phyloP scores from a whole-genome alignment of 1,284 basidiomycete genomes.

The Fomes fomentarius region DNA sequence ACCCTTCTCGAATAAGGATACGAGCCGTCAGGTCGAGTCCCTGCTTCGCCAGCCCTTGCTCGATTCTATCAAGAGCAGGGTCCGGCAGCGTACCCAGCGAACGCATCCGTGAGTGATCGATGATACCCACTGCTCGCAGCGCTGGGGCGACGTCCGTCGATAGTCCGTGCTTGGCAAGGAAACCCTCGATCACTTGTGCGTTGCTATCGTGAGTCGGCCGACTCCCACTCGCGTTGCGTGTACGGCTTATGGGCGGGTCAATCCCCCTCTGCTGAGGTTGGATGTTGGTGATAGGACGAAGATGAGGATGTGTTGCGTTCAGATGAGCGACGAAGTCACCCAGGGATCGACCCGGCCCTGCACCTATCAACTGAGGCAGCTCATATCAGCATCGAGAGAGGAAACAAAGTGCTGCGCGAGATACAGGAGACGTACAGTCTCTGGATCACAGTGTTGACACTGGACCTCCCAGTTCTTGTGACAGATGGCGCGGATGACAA shows the following conservation, averaged over 20 bases:
- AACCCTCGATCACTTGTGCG: not conserved
- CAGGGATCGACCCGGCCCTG: not conserved
- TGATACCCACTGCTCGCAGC: slow-evolving; percentile 1
- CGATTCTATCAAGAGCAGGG: not conserved
- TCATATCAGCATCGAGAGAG: not conserved
- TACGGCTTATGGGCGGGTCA: too few species aligned
- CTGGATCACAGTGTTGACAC: slow-evolving; percentile 1
- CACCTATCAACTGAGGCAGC: not conserved
- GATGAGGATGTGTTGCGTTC: not conserved
- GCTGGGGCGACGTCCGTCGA: not conserved
- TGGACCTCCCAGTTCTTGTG: not conserved
- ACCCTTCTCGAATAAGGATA: slow-evolving; percentile 4
- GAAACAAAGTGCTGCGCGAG: not conserved
- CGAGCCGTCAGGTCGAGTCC: slow-evolving; percentile 4
- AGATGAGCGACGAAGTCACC: not conserved
- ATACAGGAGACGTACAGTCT: not conserved
- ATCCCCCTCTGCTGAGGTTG: not conserved
- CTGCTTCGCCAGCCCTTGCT: not conserved
- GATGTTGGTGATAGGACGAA: not conserved
- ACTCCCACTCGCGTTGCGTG: too few species aligned
- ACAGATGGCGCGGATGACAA: not conserved
- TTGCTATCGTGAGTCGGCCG: too few species aligned
- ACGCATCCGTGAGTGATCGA: not conserved
- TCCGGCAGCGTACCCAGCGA: not conserved
- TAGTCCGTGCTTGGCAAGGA: slow-evolving; percentile 4